phyloP scores from a whole-genome alignment of 163 green algal genomes.

The Botryococcus braunii region DNA sequence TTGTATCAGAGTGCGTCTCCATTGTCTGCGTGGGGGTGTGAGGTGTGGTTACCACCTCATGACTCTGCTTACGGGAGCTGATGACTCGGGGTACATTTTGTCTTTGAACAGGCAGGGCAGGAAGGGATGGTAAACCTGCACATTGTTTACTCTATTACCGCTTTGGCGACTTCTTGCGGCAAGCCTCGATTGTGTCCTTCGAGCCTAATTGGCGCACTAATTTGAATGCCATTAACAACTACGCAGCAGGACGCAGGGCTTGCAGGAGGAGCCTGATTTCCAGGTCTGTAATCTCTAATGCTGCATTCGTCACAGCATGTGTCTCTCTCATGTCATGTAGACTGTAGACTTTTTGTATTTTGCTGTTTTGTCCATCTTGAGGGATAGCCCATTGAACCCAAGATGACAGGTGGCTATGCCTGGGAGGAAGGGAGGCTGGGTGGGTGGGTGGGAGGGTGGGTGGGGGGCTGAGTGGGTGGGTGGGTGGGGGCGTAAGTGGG shows the following conservation, averaged over 20 bases:
- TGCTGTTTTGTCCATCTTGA: background rate
- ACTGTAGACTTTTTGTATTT: background rate
- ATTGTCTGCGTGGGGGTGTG: too few relatives aligned
- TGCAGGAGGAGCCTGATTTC: slow-evolving; percentile 30
- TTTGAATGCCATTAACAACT: slow-evolving; percentile 29
- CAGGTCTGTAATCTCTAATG: background rate
- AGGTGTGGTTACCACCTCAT: too few relatives aligned
- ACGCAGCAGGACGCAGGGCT: slow-evolving; percentile 13
- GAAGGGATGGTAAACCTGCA: slow-evolving; percentile 44
- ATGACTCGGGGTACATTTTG: too few relatives aligned
- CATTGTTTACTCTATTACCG: slow-evolving; percentile 55
- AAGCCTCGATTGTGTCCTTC: slow-evolving; percentile 33
- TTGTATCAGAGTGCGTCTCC: too few relatives aligned
- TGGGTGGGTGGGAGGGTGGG: too few relatives aligned
- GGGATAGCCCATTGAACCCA: background rate
- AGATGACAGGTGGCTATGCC: background rate
- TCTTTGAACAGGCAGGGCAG: slow-evolving; percentile 38
- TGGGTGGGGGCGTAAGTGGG: too few relatives aligned
- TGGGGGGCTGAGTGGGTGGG: too few relatives aligned
- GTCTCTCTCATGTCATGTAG: background rate
- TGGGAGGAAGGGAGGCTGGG: too few relatives aligned
- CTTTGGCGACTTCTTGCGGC: slow-evolving; percentile 39
- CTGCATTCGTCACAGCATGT: background rate
- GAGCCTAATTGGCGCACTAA: slow-evolving; percentile 37
- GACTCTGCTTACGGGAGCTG: too few relatives aligned